Conservation (phyloP, 2,329 filamentous ascomycete genomes). For the Grosmannia serpens region DNA sequence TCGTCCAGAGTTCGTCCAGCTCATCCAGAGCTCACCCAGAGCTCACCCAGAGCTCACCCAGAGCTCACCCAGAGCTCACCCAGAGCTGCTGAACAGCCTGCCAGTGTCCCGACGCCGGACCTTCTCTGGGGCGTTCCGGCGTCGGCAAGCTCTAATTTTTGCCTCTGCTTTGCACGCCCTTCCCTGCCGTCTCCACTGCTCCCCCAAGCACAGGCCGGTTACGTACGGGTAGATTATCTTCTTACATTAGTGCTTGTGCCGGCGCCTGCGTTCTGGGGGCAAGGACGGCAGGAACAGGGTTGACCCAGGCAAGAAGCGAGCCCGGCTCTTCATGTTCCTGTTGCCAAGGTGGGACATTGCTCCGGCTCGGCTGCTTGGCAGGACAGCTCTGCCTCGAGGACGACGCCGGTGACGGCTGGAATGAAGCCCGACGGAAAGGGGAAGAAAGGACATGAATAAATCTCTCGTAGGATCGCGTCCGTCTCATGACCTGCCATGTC, state of each 20-base stretch:
- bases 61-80: neutral
- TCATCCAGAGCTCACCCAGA: neutral
- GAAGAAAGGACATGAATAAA: neutral
- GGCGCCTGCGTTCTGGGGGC: neutral
- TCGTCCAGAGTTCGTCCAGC: neutral
- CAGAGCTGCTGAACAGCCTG: neutral
- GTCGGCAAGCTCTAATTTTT: neutral
- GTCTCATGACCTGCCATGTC: neutral
- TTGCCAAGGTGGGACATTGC: neutral
- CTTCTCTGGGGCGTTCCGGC: neutral
- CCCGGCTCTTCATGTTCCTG: neutral
- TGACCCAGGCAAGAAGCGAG: neutral
- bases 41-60: neutral
- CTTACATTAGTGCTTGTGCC: constrained; percentile 2
- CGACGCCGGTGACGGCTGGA: neutral
- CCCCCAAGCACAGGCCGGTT: neutral
- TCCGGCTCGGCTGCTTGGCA: neutral
- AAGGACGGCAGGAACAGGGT: neutral
- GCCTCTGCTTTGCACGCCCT: neutral
- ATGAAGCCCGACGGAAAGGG: neutral
- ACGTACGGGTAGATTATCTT: constrained; percentile 6
- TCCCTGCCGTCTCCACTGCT: neutral
- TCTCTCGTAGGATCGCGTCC: neutral
- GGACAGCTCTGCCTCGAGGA: neutral
- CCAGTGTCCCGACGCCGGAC: neutral